Evolutionary conservation across 2,329 filamentous ascomycete genomes (phyloP).

Genomic region (Hymenoscyphus fraxineus): DNA sequence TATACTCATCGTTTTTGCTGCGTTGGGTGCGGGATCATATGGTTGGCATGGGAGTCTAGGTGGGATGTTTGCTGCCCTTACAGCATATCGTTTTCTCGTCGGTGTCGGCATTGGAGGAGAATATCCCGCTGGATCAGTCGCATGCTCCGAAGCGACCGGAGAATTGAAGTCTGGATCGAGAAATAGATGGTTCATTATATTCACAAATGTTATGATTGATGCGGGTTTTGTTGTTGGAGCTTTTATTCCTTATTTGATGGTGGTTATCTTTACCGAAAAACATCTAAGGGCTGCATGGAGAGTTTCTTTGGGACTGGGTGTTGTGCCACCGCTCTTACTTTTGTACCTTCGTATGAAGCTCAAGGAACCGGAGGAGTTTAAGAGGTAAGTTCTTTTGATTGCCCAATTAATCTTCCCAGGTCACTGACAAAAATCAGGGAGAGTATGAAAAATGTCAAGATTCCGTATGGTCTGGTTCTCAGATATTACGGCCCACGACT

Average conservation of each 20-base stretch:
- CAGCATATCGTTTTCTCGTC: slow-evolving; percentile 80
- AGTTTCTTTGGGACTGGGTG: slow-evolving; percentile 71
- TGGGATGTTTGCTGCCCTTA: slow-evolving; percentile 74
- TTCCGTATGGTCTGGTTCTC: slow-evolving; percentile 52
- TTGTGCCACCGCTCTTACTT: slow-evolving; percentile 71
- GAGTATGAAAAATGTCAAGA: slow-evolving; percentile 41
- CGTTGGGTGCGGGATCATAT: slow-evolving; percentile 73
- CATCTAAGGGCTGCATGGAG: slow-evolving; percentile 78
- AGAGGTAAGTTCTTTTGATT: slow-evolving; percentile 32
- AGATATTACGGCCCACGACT: slow-evolving; percentile 73
- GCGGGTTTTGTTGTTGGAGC: slow-evolving; percentile 76
- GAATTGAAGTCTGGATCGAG: slow-evolving; percentile 75
- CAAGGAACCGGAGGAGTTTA: slow-evolving; percentile 75
- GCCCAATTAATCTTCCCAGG: neutral
- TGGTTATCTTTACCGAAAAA: slow-evolving; percentile 48
- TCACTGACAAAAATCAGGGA: slow-evolving; percentile 27
- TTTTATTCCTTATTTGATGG: slow-evolving; percentile 67
- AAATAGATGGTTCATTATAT: slow-evolving; percentile 89
- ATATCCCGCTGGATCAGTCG: slow-evolving; percentile 80
- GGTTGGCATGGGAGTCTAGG: slow-evolving; percentile 62
- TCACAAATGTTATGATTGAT: slow-evolving; percentile 86
- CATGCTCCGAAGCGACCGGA: slow-evolving; percentile 77
- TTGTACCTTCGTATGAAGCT: slow-evolving; percentile 69
- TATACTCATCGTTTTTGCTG: slow-evolving; percentile 81
- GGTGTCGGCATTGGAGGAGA: slow-evolving; percentile 79